phyloP scores from a whole-genome alignment of 108 stramenopile species.

The Stephanodiscus minutulus region DNA sequence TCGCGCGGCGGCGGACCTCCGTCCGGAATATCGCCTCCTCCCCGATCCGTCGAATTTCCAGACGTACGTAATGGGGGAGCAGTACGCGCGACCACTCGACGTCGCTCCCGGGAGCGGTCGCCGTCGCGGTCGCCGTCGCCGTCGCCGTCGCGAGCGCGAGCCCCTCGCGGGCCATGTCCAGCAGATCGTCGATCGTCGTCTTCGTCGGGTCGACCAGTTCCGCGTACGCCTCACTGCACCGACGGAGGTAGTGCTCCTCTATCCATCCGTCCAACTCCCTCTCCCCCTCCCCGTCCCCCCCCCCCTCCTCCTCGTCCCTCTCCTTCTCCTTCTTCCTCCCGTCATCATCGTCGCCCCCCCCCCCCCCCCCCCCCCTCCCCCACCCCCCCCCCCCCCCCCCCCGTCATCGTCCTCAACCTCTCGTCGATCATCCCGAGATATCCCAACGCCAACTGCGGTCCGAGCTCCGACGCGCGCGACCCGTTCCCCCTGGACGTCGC shows the following conservation, averaged over 20 bases:
- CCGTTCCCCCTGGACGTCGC: conserved; percentile 59
- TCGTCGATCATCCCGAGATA: conserved; percentile 34
- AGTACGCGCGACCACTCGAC: background rate
- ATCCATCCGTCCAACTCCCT: background rate
- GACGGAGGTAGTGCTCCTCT: background rate
- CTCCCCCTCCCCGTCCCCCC: background rate
- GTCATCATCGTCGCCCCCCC: conserved; percentile 6
- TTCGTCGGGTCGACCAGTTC: background rate
- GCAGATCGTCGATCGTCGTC: background rate
- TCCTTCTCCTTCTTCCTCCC: conserved; percentile 14
- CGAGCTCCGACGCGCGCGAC: conserved; percentile 58
- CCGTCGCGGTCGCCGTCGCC: conserved; percentile 3
- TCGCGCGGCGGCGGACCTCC: conserved; percentile 22
- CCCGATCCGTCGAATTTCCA: conserved; percentile 14
- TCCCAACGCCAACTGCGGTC: conserved; percentile 43
- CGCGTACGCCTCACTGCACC: background rate
- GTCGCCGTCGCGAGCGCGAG: background rate
- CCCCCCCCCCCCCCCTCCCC: conserved; percentile 3
- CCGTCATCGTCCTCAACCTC: conserved; percentile 10
- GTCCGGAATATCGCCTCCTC: conserved; percentile 32
- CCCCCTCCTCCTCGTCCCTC: no score
- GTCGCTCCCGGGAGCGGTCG: background rate
- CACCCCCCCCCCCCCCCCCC: background rate
- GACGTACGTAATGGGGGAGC: conserved; percentile 16
- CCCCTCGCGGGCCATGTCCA: background rate